phyloP scores from a whole-genome alignment of 2,329 filamentous ascomycete species.

The Trichophaea hybrida region DNA sequence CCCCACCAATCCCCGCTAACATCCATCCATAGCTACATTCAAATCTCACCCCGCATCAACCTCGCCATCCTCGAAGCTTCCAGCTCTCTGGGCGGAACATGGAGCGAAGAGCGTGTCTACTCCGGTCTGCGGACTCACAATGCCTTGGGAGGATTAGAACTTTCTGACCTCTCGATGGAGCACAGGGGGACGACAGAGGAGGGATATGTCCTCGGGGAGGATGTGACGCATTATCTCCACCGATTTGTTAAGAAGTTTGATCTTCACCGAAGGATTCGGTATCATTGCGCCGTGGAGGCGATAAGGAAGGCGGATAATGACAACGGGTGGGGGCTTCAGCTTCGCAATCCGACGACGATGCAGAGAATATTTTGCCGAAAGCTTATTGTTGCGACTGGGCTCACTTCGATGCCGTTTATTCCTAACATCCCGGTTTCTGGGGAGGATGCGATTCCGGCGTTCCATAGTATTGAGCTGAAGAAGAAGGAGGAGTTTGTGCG shows the following conservation, averaged over 20 bases:
- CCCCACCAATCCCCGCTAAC: neutral
- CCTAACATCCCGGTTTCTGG: neutral
- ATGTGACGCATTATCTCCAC: constrained; percentile 26
- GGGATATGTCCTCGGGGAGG: constrained; percentile 32
- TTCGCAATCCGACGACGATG: neutral
- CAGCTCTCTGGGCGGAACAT: constrained; percentile 50
- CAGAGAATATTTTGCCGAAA: too few species aligned
- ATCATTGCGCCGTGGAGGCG: constrained; percentile 28
- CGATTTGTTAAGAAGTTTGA: constrained; percentile 35
- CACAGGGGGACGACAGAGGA: constrained; percentile 33
- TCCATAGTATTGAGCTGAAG: neutral
- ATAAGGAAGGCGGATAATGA: neutral
- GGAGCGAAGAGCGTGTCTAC: constrained; percentile 53
- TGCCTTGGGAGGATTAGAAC: constrained; percentile 6
- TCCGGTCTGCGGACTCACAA: constrained; percentile 53
- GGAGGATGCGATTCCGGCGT: too few species aligned
- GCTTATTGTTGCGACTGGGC: neutral
- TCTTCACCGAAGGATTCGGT: constrained; percentile 35
- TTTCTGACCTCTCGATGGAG: constrained; percentile 5
- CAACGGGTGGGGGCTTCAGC: neutral
- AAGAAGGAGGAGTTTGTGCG: neutral
- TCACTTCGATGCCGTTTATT: neutral
- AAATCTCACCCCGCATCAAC: constrained; percentile 43
- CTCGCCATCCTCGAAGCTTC: constrained; percentile 46
- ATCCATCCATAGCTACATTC: constrained; percentile 29